Base-by-base conservation (phyloP, 441 rosid species). In the Cnidoscolus chayamansa region DNA sequence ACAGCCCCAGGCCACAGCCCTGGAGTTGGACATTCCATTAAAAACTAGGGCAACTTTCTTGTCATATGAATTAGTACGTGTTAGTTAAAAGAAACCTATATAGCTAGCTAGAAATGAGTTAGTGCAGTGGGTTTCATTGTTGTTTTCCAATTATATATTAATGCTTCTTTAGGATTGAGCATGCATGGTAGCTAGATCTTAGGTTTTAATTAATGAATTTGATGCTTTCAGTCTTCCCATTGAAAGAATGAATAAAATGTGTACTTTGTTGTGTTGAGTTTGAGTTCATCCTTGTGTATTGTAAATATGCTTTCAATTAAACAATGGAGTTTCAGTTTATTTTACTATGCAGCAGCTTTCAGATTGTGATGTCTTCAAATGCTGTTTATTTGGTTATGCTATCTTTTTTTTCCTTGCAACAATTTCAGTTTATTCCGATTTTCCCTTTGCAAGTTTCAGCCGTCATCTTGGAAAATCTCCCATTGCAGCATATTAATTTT, bases 1-100 rank as follows among this genome's bases (percentile, higher is more conserved):
- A 86, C 89, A 37, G 64, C 81, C 40, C 88, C 84, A 10, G 88
- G 88, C 9, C 82, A 73, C 47, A 85, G 86, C 76, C 86, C 86
- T 25, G 84, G 85, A 15, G 84, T 80, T 58, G 89, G 88, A 16
- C 89, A 89, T 72, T 72, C 82, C 68, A 35, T 83, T 76, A 80
- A 81, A 13, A 68, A 77, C 74, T 83, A 76, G 71, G 78, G 73
- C 54, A 56, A 45, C 54, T 69, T 69, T 35, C n/a, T 47, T 17
- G 59, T 30, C 8, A 55, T 17, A 17, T 40, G 7, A 40, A 35
- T 35, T 35, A 4, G 40, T 35, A 35, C 25, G 45, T 40, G 45
- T 40, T 40, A 40, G 45, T 5, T 40, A 40, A 40, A 40, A 35
- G 2, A 40, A 40, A 40, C 45, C 45, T 40, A 25, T 25, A 25